Evolutionary conservation across 1,284 basidiomycete genomes (phyloP).

Genomic region (Stygiomarasmius scandens): DNA sequence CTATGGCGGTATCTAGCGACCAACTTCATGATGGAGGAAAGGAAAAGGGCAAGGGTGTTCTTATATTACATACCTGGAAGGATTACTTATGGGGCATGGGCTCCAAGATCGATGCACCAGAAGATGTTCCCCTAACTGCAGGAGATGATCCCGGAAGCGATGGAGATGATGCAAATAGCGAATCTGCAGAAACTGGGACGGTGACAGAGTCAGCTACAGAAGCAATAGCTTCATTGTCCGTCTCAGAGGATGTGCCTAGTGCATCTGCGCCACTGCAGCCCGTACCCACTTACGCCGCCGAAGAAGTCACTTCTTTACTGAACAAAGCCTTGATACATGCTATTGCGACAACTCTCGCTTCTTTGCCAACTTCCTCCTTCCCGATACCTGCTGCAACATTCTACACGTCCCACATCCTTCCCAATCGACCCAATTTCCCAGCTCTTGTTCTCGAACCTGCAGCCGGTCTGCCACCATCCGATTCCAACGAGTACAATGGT

Average conservation of each 20-base stretch:
- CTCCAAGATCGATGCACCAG: slow-evolving; percentile 56
- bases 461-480: slow-evolving; percentile 29
- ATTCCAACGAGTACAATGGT: slow-evolving; percentile 22
- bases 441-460: slow-evolving; percentile 41
- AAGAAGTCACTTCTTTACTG: slow-evolving; percentile 70
- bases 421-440: slow-evolving; percentile 67
- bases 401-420: slow-evolving; percentile 78
- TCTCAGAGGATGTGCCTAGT: slow-evolving; percentile 12
- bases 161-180: background rate
- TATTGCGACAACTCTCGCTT: slow-evolving; percentile 50
- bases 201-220: background rate
- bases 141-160: slow-evolving; percentile 22
- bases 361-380: slow-evolving; percentile 56
- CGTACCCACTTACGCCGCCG: slow-evolving; percentile 30
- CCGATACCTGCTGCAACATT: slow-evolving; percentile 78
- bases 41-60: slow-evolving; percentile 75
- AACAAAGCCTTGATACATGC: slow-evolving; percentile 74
- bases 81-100: slow-evolving; percentile 75
- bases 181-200: background rate
- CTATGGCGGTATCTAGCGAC: slow-evolving; percentile 60
- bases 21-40: slow-evolving; percentile 43
- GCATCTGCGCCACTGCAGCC: slow-evolving; percentile 14
- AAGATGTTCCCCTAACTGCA: slow-evolving; percentile 30
- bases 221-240: background rate
- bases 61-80: slow-evolving; percentile 70